Base-by-base conservation (phyloP, 768 basidiomycete genomes). In the Phlegmacium glaucopus region DNA sequence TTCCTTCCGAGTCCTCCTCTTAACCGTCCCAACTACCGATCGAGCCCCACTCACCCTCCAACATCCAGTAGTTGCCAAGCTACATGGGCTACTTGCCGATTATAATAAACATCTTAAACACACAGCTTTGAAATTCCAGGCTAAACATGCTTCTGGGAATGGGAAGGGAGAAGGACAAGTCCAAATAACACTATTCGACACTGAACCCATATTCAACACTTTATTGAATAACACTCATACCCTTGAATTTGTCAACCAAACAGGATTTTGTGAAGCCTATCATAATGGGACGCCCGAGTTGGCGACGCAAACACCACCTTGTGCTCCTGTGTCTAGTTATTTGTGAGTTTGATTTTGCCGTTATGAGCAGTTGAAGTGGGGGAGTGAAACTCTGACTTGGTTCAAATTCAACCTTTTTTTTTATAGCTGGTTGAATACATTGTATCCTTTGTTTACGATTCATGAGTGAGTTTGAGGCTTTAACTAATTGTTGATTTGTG, bases 361-460 rank as follows among this genome's bases (percentile, higher is more conserved):
- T 22, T 22, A 22, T 22, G 5, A 22, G 22, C 22, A 22, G 22
- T 22, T 22, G 2, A 22, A 22, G 22, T 5, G 5, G 5, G 22
- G n/a, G 27, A n/a, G n/a, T n/a, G n/a, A n/a, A n/a, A n/a, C n/a
- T n/a, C n/a, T n/a, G n/a, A n/a, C n/a, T n/a, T n/a, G n/a, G n/a
- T n/a, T n/a, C n/a, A n/a, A n/a, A n/a, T n/a, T n/a, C n/a, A n/a
- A n/a, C n/a, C n/a, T n/a, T n/a, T n/a, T n/a, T 17, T 8, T 1
- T 15, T 36, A 11, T 48, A 83, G 80, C 65, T 83, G 82, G 82
- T 57, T 83, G 39, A 83, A 84, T 58, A 59, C 69, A 3, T 64
- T 85, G 34, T 81, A 83, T 58, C 82, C 81, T 22, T 54, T 83
- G 15, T 85, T 81, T 54, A 79, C 80, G 17, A 72, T 85, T 47